Evolutionary conservation across 148 eudicot species (phyloP), one percentile per base, ranked within the genome.

Genomic region (Camellia sinensis): DNA sequence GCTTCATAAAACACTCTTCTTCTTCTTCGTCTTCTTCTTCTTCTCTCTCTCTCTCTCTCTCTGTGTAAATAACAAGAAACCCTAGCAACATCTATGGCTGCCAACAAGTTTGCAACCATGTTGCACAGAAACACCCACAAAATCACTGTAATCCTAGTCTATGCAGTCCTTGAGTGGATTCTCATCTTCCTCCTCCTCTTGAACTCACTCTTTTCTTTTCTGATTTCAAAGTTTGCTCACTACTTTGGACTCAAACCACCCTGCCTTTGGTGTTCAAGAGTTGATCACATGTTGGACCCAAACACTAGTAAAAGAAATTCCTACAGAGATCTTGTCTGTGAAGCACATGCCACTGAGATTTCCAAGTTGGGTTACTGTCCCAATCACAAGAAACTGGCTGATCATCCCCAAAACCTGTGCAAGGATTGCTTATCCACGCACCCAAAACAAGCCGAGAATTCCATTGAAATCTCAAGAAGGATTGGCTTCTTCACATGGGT

Each of bases 341-440:
- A 94, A 66, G 83, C 82, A 57, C 98, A 92, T 83, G 85, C 87
- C 62, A 79, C 78, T 76, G 94, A 92, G 83, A 65, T 94, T 74
- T 91, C 93, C 6, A 84, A 74, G 52, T 46, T 88, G 89, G 90
- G 98, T 37, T 90, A 73, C 75, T 92, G 97, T 67, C 82, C 87
- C 19, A 79, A 72, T 78, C 95, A 92, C 82, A 79, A 48, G 10
- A 91, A 89, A 68, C 82, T 92, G 54, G 91, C 85, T 18, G 95
- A 88, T 56, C 85, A 88, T 56, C 85, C 85, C 5, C 86, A 74
- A 9, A 71, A 73, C 77, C 53, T 92, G 83, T 94, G 95, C 66
- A 82, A 81, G 73, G 86, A 86, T 87, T 94, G 98, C 82, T 89
- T 56, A 6, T 62, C 48, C 37, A 21, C 63, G 44, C 37, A 59